Evolutionary conservation across 441 rosid genomes (phyloP).

Genomic region (Theobroma grandiflorum): DNA sequence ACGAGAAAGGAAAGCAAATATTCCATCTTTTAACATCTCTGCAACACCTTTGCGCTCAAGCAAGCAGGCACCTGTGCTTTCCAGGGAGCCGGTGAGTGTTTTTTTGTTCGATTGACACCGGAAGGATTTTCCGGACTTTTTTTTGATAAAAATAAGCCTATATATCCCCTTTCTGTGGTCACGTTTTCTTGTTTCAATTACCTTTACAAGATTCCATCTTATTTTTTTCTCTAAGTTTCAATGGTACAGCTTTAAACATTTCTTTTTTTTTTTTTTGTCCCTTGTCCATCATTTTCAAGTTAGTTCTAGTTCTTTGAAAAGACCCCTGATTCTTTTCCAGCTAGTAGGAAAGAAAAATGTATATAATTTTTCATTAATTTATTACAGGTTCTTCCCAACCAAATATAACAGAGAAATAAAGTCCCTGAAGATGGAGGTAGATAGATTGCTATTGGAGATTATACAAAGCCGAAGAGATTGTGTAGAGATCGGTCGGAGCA

Average conservation of each 20-base stretch:
- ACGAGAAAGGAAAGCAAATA: conserved; percentile 82
- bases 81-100: conserved; percentile 86
- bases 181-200: not conserved
- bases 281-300: conserved; percentile 6
- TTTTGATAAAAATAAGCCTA: not conserved
- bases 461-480: conserved; percentile 78
- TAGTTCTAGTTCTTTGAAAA: not conserved
- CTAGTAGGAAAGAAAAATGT: not conserved
- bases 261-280: not conserved
- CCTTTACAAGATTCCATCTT: conserved; percentile 29
- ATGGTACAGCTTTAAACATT: not conserved
- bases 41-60: conserved; percentile 80
- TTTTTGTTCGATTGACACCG: not conserved
- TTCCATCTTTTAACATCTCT: conserved; percentile 65
- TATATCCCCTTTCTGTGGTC: conserved; percentile 11
- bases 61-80: conserved; percentile 78
- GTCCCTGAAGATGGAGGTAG: conserved; percentile 80
- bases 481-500: conserved; percentile 81
- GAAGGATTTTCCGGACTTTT: conserved; percentile 8
- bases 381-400: conserved; percentile 79
- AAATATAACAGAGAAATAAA: conserved; percentile 86
- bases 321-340: not conserved
- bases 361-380: not conserved
- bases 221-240: not conserved
- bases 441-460: conserved; percentile 77